These are phyloP conservation scores for Syncephalis plumigaleata DNA, from an alignment of 371 early-diverging fungal genomes.

Conservation along the genomic window DNA sequence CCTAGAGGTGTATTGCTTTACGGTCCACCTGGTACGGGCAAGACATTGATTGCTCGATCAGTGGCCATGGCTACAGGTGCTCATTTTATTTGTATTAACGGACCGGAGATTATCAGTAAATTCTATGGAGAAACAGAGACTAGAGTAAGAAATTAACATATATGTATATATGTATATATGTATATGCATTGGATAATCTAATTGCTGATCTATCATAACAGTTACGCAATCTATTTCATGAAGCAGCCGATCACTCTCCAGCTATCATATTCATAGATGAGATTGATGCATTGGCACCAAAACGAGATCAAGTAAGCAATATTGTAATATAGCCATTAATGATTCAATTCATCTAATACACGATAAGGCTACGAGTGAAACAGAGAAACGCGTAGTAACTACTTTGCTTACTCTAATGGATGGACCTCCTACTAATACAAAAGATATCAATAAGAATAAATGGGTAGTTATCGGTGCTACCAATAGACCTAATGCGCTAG, in stretches of 20 bases:
- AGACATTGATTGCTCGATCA: constrained; percentile 84
- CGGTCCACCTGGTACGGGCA: constrained; percentile 98
- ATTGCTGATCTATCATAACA: too few species aligned
- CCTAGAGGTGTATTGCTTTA: constrained; percentile 82
- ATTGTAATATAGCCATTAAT: too few species aligned
- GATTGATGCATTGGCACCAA: constrained; percentile 91
- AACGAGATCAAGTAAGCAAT: constrained; percentile 64
- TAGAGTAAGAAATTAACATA: constrained; percentile 23
- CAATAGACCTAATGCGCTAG: constrained; percentile 87
- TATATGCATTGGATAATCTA: neutral
- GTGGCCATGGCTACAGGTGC: constrained; percentile 74
- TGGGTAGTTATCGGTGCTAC: constrained; percentile 94
- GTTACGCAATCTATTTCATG: constrained; percentile 62
- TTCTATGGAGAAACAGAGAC: constrained; percentile 95
- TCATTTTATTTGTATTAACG: constrained; percentile 76
- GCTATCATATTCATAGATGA: constrained; percentile 97
- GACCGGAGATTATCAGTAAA: constrained; percentile 89
- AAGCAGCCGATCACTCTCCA: constrained; percentile 71
- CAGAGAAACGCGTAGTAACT: constrained; percentile 88
- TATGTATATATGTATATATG: constrained; percentile 1
- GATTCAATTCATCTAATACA: neutral
- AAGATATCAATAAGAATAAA: constrained; percentile 5
- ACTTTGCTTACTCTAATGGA: constrained; percentile 96
- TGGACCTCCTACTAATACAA: constrained; percentile 36
- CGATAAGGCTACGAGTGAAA: constrained; percentile 35